Conservation (phyloP, 2,329 filamentous ascomycete species). For the Cladosporium sp. region DNA sequence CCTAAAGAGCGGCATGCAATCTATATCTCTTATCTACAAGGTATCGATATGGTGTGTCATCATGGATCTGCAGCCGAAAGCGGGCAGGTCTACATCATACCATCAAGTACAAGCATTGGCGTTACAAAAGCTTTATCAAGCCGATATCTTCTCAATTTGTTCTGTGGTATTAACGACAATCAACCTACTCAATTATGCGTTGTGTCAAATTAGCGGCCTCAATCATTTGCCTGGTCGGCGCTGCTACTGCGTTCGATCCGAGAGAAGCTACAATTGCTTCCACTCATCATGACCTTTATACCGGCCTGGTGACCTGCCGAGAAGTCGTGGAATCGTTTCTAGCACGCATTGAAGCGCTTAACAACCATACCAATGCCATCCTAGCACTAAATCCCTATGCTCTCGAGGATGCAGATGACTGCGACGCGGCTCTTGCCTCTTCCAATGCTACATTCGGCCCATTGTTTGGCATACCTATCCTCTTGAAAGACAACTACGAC, state of each 20-base stretch:
- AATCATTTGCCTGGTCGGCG: background rate
- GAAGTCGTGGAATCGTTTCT: conserved; percentile 54
- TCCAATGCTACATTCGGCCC: conserved; percentile 47
- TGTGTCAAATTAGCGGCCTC: background rate
- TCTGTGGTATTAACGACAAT: too few relatives aligned
- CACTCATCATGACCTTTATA: conserved; percentile 54
- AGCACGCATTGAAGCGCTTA: conserved; percentile 53
- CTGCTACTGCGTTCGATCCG: conserved; percentile 40
- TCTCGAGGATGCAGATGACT: conserved; percentile 44
- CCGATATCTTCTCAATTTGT: too few relatives aligned
- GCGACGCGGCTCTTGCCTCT: conserved; percentile 45
- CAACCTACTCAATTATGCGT: background rate
- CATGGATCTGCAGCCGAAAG: conserved; percentile 1
- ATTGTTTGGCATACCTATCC: conserved; percentile 58
- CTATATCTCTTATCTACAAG: conserved; percentile 5
- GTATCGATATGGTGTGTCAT: background rate
- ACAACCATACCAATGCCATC: conserved; percentile 56
- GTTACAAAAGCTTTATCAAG: background rate
- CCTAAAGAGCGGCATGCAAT: background rate
- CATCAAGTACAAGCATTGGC: background rate
- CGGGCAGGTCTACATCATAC: background rate
- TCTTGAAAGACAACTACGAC: conserved; percentile 64
- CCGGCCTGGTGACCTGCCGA: conserved; percentile 51
- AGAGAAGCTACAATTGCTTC: conserved; percentile 56
- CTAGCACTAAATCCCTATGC: conserved; percentile 50